phyloP scores from a whole-genome alignment of 2,329 filamentous ascomycete species.

The Colletotrichum australisinense region DNA sequence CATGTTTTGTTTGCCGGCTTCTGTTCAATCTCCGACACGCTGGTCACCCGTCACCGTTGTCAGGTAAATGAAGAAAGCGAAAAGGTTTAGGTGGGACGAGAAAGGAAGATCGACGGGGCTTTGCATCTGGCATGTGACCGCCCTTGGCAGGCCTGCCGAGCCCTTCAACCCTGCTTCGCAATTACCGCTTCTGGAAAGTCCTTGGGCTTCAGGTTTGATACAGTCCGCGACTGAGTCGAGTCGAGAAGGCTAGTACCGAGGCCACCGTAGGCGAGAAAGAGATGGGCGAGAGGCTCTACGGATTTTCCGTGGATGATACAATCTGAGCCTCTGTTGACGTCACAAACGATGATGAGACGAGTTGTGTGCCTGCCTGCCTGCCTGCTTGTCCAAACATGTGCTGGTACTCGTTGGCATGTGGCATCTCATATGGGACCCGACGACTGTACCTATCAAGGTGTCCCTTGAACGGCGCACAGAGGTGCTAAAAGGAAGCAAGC shows the following conservation, averaged over 20 bases:
- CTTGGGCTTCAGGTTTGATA: background rate
- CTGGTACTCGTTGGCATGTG: background rate
- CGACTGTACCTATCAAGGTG: background rate
- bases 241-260: background rate
- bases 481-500: too few relatives aligned
- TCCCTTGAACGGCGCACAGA: too few relatives aligned
- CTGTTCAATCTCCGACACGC: background rate
- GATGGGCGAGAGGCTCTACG: background rate
- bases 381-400: background rate
- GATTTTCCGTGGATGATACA: slow-evolving; percentile 19
- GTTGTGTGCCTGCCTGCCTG: background rate
- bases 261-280: background rate
- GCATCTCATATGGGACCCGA: background rate
- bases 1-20: background rate
- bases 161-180: background rate
- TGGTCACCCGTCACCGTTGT: background rate
- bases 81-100: background rate
- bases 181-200: background rate
- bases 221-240: background rate
- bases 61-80: slow-evolving; percentile 11
- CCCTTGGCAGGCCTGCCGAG: background rate
- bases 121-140: slow-evolving; percentile 12
- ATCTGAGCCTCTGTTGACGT: slow-evolving; percentile 13
- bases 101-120: slow-evolving; percentile 6
- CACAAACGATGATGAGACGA: slow-evolving; percentile 7